Evolutionary conservation across 2,329 filamentous ascomycete species (phyloP).

Genomic region (Neoscytalidium dimidiatum): DNA sequence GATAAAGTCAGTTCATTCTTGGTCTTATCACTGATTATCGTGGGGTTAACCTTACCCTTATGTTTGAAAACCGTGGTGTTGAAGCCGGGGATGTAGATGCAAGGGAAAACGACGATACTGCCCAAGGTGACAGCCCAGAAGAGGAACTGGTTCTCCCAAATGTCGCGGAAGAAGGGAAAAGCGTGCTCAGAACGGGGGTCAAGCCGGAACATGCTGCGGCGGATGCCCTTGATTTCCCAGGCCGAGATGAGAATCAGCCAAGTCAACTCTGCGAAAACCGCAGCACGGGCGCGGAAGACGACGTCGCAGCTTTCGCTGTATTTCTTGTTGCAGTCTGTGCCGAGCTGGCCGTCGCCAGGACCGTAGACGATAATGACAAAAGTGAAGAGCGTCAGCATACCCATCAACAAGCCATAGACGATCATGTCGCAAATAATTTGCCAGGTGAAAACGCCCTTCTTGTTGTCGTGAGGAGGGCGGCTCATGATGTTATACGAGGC

Average conservation of each 20-base stretch:
- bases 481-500: conserved; percentile 36
- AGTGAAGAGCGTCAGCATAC: conserved; percentile 33
- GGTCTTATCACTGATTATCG: no score
- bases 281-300: conserved; percentile 32
- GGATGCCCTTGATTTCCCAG: conserved; percentile 29
- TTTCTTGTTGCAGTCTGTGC: conserved; percentile 34
- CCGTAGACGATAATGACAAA: conserved; percentile 39
- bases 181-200: conserved; percentile 22
- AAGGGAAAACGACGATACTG: conserved; percentile 59
- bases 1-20: background rate
- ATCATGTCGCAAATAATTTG: conserved; percentile 39
- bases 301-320: conserved; percentile 31
- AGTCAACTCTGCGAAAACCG: conserved; percentile 28
- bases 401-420: conserved; percentile 38
- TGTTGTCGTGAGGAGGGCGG: conserved; percentile 33
- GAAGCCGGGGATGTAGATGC: conserved; percentile 42
- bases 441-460: conserved; percentile 36
- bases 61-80: conserved; percentile 30
- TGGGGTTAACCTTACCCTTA: conserved; percentile 8
- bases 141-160: conserved; percentile 39
- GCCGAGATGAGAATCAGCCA: conserved; percentile 28
- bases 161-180: conserved; percentile 26
- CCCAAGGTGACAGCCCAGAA: conserved; percentile 65
- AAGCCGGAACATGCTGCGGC: conserved; percentile 27
- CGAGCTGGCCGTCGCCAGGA: conserved; percentile 34